Conservation (phyloP, 208 protist genomes). For the Trypanosoma brucei region DNA sequence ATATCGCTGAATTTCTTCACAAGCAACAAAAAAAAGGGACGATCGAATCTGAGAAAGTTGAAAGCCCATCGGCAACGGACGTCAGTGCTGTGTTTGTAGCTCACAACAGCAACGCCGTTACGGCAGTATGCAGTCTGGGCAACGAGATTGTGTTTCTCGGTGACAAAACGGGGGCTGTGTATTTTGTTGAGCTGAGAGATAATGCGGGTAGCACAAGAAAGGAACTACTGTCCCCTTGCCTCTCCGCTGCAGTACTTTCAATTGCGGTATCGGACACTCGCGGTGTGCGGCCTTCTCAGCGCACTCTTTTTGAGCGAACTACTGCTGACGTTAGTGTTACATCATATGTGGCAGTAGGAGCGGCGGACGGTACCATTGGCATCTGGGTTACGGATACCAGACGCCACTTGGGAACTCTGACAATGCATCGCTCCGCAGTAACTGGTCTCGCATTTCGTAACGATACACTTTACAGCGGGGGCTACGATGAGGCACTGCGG, state of each 20-base stretch:
- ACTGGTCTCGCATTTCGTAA: slow-evolving; percentile 84
- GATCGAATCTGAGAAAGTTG: neutral
- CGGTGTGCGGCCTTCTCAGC: slow-evolving; percentile 44
- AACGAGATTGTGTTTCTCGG: slow-evolving; percentile 63
- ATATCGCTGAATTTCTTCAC: slow-evolving; percentile 38
- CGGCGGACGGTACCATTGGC: slow-evolving; percentile 72
- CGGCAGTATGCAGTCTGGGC: slow-evolving; percentile 68
- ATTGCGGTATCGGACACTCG: slow-evolving; percentile 81
- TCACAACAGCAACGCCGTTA: slow-evolving; percentile 86
- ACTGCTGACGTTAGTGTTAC: slow-evolving; percentile 72
- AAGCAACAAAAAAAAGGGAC: slow-evolving; percentile 7
- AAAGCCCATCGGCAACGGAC: neutral
- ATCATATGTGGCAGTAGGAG: slow-evolving; percentile 79
- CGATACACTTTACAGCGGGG: slow-evolving; percentile 64
- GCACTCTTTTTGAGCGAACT: slow-evolving; percentile 75
- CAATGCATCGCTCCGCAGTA: slow-evolving; percentile 78
- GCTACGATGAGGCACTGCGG: slow-evolving; percentile 76
- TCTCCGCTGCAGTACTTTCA: slow-evolving; percentile 58
- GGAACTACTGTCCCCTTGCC: slow-evolving; percentile 47
- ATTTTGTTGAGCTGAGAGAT: slow-evolving; percentile 37
- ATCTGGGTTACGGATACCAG: slow-evolving; percentile 73
- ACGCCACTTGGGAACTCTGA: slow-evolving; percentile 67
- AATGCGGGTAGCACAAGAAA: slow-evolving; percentile 9
- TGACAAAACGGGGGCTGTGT: slow-evolving; percentile 85
- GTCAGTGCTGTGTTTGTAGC: slow-evolving; percentile 42